Evolutionary conservation across 768 basidiomycete genomes (phyloP), one percentile per base, ranked within the genome.

Genomic region (Cyathus striatus): DNA sequence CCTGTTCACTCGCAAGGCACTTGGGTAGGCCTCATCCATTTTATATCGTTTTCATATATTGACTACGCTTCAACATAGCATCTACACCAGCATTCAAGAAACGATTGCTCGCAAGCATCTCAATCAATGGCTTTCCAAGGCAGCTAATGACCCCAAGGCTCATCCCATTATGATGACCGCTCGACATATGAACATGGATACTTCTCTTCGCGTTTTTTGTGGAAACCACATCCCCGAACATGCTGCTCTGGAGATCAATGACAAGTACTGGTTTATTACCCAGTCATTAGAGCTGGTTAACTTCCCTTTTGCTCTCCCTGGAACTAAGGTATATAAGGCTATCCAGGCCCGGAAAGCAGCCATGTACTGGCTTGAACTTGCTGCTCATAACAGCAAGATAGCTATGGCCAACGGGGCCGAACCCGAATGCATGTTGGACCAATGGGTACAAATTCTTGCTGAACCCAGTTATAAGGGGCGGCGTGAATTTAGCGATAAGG

Each of bases 201-300:
- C 92, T 4, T 97, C 94, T 2, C 82, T 99, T 26, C 81, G 83
- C 41, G 95, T 98, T 43, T 99, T 99, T 69, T 92, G 94, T 57
- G 96, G 96, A 14, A 66, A 72, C 48, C 90, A 98, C 63, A 85
- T 98, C 51, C 81, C 90, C 22, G 84, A 91, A 13, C 65, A 80
- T 6, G 89, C 85, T 30, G 79, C 83, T 20, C 57, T 65, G 13
- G 89, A 91, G 58, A 93, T 99, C 59, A 86, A 78, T 57, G 83
- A 89, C 51, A 92, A 91, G 59, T 98, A 98, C 69, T 98, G 95
- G 95, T 73, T 75, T 46, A 96, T 99, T 65, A 98, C 96, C 5
- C 71, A 81, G 52, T 90, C 96, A 2, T 84, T 99, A 32, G 91
- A 99, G 61, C 86, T 99, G 42, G 96, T 99, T 72, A 99, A 99